Conservation (phyloP, 2,329 filamentous ascomycete genomes). For the Rachicladosporium sp. region DNA sequence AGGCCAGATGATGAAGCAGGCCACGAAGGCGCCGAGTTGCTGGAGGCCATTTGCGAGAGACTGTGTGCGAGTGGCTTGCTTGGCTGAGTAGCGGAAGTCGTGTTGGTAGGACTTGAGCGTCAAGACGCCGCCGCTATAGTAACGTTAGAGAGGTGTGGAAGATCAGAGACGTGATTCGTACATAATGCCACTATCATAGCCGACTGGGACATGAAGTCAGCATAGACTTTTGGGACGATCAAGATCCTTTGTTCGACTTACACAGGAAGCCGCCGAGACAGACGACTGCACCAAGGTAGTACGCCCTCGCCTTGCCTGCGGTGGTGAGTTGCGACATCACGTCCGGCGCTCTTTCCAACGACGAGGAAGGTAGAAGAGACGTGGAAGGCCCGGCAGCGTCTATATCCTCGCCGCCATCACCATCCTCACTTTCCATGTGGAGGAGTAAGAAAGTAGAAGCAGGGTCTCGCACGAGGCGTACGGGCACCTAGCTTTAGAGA, state of each 20-base stretch:
- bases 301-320: constrained; percentile 34
- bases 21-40: constrained; percentile 41
- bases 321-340: neutral
- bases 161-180: constrained; percentile 13
- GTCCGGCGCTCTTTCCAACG: neutral
- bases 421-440: neutral
- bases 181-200: constrained; percentile 33
- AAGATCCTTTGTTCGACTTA: neutral
- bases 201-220: constrained; percentile 16
- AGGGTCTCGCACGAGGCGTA: too few species aligned
- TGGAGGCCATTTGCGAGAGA: constrained; percentile 39
- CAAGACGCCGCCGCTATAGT: constrained; percentile 22
- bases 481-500: too few species aligned
- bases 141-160: constrained; percentile 21
- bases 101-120: constrained; percentile 14
- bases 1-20: constrained; percentile 38
- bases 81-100: constrained; percentile 15
- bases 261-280: constrained; percentile 40
- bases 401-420: neutral
- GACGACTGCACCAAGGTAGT: constrained; percentile 40
- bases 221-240: neutral
- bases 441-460: too few species aligned
- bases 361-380: neutral
- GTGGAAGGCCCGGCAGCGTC: neutral
- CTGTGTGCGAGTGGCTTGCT: constrained; percentile 28